Evolutionary conservation across 306 rosid species (phyloP), one percentile per base, ranked within the genome.

Genomic region (Cucumis melo): DNA sequence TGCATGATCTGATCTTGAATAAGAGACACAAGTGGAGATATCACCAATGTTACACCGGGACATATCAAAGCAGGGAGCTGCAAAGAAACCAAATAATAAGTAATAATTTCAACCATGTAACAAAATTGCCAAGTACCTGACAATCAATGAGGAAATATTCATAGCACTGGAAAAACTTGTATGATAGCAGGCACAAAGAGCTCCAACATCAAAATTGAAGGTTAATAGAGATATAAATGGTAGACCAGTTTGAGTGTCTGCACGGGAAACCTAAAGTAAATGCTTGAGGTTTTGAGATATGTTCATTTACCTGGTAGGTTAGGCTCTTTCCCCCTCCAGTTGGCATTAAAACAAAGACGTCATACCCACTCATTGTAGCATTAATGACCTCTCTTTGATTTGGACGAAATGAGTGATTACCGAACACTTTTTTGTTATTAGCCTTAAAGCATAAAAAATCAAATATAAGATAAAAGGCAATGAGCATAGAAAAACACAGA

Each of bases 1-100:
- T 94, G 99, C 99, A 94, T 94, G 79, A 92, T 94, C 79, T 94
- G 99, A 84, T 94, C 99, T 88, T 94, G 97, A 87, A 94, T 94
- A 80, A 94, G 99, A 78, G 99, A 94, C 60, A 94, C 99, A 42
- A 94, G 99, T 64, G 99, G 99, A 79, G 95, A 94, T 78, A 94
- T 85, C 46, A 94, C 99, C 78, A 94, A 81, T 14, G 99, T 94
- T 81, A 94, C 79, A 48, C 99, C 99, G 8, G 89, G 95, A 86
- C 89, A 85, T 81, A 94, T 83, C 81, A 94, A 90, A 74, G 95
- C 97, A 82, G 99, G 99, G 75, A 94, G 96, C 99, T 94, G 95
- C 88, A 83, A 80, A 76, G 77, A 54, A 85, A 85, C 82, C 79
- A 60, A 78, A 72, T 62, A 23, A 59, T 80, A 78, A 72, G 76